A percentile compares a stretch with the other conserved stretches of the same genome.
Evolutionary conservation across 441 rosid species (phyloP).

Genomic region (Capsella rubella): DNA sequence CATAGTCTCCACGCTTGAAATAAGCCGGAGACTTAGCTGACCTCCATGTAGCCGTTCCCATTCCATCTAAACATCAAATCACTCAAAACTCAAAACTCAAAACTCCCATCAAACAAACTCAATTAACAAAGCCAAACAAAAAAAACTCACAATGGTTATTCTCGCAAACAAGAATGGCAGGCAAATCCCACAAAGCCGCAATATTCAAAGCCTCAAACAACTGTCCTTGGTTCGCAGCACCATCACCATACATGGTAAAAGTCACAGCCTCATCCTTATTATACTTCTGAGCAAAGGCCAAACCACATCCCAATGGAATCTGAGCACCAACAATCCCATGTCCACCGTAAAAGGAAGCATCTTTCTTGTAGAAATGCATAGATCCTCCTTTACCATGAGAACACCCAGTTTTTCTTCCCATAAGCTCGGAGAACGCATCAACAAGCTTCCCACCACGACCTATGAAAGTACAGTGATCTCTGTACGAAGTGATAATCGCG

Average conservation of each 20-base stretch:
- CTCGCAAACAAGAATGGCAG: constrained; percentile 95
- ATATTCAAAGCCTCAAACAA: constrained; percentile 96
- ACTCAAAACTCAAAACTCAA: background rate
- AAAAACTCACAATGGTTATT: constrained; percentile 82
- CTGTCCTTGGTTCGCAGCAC: constrained; percentile 99
- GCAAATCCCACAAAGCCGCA: constrained; percentile 94
- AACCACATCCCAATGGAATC: constrained; percentile 91
- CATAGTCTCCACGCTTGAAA: constrained; percentile 97
- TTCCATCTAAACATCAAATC: constrained; percentile 69
- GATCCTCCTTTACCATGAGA: constrained; percentile 97
- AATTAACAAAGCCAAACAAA: background rate
- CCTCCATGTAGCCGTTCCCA: constrained; percentile 99
- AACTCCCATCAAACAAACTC: constrained; percentile 16
- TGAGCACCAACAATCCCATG: constrained; percentile 99
- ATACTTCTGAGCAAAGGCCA: constrained; percentile 98
- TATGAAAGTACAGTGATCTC: constrained; percentile 90
- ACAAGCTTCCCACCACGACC: constrained; percentile 85
- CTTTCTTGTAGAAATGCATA: constrained; percentile 98
- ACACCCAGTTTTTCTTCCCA: constrained; percentile 92
- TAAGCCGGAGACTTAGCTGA: constrained; percentile 91
- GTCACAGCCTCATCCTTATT: constrained; percentile 83
- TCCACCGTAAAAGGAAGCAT: constrained; percentile 83
- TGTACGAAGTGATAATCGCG: constrained; percentile 82
- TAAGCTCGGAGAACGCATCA: constrained; percentile 82
- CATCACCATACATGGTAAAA: constrained; percentile 88